Evolutionary conservation across 2,329 filamentous ascomycete species (phyloP).

Genomic region (Sclerotinia borealis): DNA sequence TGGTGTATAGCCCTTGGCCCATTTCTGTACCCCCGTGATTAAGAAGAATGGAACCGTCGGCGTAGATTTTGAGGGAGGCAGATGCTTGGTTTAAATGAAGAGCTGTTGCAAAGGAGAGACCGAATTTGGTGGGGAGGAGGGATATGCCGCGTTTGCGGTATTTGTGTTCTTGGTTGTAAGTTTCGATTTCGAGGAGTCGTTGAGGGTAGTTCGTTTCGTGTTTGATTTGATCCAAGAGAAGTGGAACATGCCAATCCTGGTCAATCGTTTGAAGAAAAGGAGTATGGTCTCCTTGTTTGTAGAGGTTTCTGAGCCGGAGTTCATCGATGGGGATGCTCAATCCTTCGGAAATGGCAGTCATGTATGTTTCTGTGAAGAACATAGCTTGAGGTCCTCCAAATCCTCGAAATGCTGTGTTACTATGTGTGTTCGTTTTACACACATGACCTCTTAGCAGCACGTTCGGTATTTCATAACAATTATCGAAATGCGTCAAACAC

Average conservation of each 20-base stretch:
- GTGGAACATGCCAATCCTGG: constrained; percentile 79
- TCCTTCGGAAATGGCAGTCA: constrained; percentile 83
- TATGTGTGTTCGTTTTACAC: constrained; percentile 79
- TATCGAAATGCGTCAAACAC: constrained; percentile 75
- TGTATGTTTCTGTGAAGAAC: constrained; percentile 84
- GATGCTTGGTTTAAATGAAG: constrained; percentile 93
- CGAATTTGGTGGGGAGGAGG: constrained; percentile 87
- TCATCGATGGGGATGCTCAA: constrained; percentile 74
- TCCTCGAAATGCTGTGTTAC: constrained; percentile 88
- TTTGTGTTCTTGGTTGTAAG: constrained; percentile 78
- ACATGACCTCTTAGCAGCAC: constrained; percentile 74
- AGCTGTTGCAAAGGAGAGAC: constrained; percentile 83
- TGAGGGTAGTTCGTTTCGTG: constrained; percentile 66
- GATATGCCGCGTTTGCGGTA: constrained; percentile 82
- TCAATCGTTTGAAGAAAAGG: constrained; percentile 84
- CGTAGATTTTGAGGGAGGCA: constrained; percentile 90
- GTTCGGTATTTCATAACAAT: constrained; percentile 83
- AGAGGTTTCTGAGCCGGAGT: constrained; percentile 80
- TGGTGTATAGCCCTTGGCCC: constrained; percentile 90
- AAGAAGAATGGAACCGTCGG: constrained; percentile 84
- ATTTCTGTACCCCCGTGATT: constrained; percentile 95
- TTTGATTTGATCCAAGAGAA: constrained; percentile 84
- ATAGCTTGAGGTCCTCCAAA: constrained; percentile 94
- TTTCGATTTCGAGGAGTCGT: constrained; percentile 59
- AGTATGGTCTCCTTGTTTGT: constrained; percentile 66